These are phyloP conservation scores for Suillus paluster DNA, from an alignment of 768 basidiomycete species.

Conservation along the genomic window DNA sequence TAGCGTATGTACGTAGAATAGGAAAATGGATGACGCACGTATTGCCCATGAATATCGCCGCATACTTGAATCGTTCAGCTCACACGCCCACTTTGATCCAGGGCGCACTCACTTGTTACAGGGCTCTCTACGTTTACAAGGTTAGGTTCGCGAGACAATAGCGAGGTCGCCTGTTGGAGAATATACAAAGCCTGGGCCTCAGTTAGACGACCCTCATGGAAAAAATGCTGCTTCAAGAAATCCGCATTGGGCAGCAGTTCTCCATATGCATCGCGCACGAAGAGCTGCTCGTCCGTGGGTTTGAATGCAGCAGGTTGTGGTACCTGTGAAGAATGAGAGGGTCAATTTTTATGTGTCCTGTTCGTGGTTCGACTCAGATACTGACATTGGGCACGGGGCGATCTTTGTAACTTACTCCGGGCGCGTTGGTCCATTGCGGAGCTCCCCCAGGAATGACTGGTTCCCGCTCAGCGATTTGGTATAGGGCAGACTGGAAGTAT, in stretches of 20 bases:
- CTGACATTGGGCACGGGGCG: constrained; percentile 38
- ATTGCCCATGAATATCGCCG: constrained; percentile 98
- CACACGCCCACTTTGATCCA: constrained; percentile 14
- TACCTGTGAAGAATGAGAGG: constrained; percentile 52
- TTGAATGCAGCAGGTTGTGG: constrained; percentile 63
- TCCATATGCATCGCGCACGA: constrained; percentile 52
- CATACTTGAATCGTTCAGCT: constrained; percentile 61
- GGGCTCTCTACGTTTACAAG: constrained; percentile 86
- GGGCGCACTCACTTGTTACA: constrained; percentile 73
- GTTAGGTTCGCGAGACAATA: constrained; percentile 81
- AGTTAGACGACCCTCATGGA: constrained; percentile 80
- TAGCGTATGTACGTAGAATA: neutral
- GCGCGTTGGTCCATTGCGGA: constrained; percentile 24
- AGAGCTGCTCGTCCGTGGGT: constrained; percentile 80
- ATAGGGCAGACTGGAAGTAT: constrained; percentile 24
- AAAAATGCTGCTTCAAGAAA: constrained; percentile 89
- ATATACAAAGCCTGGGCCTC: constrained; percentile 89
- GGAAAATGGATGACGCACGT: constrained; percentile 52
- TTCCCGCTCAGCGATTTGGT: constrained; percentile 37
- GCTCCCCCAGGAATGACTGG: constrained; percentile 29
- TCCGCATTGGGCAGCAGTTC: constrained; percentile 70
- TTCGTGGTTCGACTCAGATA: constrained; percentile 15
- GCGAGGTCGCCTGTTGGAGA: constrained; percentile 63
- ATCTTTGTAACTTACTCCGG: constrained; percentile 30
- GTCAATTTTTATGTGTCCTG: constrained; percentile 24